These are phyloP conservation scores for Otatea glauca DNA, from an alignment of 176 grass and related monocot genomes.

Conservation along the genomic window DNA sequence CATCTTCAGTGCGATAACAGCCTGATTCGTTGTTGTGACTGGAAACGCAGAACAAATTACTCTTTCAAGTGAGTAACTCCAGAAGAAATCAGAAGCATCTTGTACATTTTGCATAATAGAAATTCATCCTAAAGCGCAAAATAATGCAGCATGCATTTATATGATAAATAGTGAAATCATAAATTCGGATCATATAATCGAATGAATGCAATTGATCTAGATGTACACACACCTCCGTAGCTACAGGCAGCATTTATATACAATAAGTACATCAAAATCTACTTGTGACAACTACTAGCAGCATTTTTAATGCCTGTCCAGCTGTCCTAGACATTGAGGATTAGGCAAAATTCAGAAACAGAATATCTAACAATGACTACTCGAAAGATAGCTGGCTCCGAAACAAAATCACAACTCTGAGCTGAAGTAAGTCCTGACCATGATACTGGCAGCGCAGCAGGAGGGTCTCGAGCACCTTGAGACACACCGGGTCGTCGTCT, in stretches of 20 bases:
- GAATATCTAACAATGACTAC: neutral
- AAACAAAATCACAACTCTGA: neutral
- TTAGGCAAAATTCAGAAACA: constrained; percentile 27
- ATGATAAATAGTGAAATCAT: neutral
- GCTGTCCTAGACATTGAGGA: neutral
- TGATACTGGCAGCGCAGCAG: constrained; percentile 81
- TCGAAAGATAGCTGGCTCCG: neutral
- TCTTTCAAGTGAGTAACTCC: constrained; percentile 21
- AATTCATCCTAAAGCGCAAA: neutral
- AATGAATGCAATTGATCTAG: neutral
- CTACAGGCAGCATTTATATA: constrained; percentile 28
- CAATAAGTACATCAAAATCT: constrained; percentile 7
- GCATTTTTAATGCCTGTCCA: neutral
- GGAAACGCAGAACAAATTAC: constrained; percentile 15
- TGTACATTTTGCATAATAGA: constrained; percentile 22
- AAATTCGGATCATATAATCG: constrained; percentile 1
- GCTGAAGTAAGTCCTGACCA: constrained; percentile 44
- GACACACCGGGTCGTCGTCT: constrained; percentile 83
- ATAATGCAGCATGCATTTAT: constrained; percentile 20
- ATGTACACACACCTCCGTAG: neutral
- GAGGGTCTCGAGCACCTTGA: constrained; percentile 82
- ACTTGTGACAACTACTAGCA: constrained; percentile 24
- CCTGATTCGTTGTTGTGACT: constrained; percentile 94
- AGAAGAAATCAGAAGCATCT: neutral
- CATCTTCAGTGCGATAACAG: constrained; percentile 67